Conservation (phyloP, 1,284 basidiomycete genomes). For the Hymenochaete sp. region DNA sequence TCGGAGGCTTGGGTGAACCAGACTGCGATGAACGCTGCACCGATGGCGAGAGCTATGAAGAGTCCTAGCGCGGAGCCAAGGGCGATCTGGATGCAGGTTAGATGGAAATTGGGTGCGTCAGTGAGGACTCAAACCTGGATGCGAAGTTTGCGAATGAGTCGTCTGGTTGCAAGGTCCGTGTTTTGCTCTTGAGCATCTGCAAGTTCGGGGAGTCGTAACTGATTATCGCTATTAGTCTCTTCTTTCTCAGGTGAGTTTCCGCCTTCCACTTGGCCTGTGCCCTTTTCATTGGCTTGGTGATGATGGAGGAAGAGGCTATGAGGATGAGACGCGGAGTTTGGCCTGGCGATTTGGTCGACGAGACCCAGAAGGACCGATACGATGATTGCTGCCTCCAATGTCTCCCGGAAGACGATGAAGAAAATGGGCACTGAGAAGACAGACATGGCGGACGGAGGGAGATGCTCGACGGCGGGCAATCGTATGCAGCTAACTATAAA, state of each 20-base stretch:
- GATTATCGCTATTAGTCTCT: conserved; percentile 18
- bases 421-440: conserved; percentile 77
- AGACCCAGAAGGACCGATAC: conserved; percentile 81
- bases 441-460: no score
- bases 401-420: conserved; percentile 87
- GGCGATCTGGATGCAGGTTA: conserved; percentile 51
- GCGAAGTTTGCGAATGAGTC: conserved; percentile 52
- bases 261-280: conserved; percentile 1
- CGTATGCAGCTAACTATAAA: no score
- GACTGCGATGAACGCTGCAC: conserved; percentile 65
- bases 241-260: conserved; percentile 3
- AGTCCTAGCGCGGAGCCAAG: conserved; percentile 71
- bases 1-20: conserved; percentile 74
- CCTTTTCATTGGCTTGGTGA: conserved; percentile 4
- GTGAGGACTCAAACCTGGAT: conserved; percentile 40
- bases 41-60: conserved; percentile 63
- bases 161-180: conserved; percentile 21
- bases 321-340: conserved; percentile 26
- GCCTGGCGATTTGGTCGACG: conserved; percentile 66
- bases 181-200: conserved; percentile 20
- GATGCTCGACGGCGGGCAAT: no score
- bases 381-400: conserved; percentile 84
- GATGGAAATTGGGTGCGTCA: not conserved
- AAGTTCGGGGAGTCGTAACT: conserved; percentile 24
- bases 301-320: conserved; percentile 10